These are phyloP conservation scores for Planoprotostelium fungivorum DNA, from an alignment of 78 protist species.

Conservation along the genomic window DNA sequence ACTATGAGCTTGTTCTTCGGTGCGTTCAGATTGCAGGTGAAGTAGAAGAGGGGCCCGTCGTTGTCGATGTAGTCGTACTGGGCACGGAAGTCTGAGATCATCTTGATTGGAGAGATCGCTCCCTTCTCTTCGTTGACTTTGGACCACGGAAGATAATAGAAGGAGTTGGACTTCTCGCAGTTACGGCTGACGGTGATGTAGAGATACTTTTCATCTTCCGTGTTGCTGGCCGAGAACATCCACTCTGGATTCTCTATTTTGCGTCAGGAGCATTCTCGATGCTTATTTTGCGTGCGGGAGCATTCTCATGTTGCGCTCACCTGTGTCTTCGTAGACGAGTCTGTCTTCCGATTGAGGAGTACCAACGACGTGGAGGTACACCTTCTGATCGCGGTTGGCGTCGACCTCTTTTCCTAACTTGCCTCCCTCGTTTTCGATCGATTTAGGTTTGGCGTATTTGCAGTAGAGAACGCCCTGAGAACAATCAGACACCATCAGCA, in stretches of 20 bases:
- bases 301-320: no score
- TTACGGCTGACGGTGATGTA: slow-evolving; percentile 31
- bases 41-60: slow-evolving; percentile 36
- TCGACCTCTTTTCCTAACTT: slow-evolving; percentile 56
- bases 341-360: slow-evolving; percentile 50
- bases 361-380: slow-evolving; percentile 78
- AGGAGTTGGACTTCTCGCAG: slow-evolving; percentile 40
- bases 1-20: slow-evolving; percentile 55
- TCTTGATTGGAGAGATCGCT: neutral
- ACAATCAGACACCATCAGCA: neutral
- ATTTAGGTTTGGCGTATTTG: slow-evolving; percentile 17
- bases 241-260: slow-evolving; percentile 21
- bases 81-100: slow-evolving; percentile 57
- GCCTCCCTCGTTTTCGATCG: neutral
- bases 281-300: neutral
- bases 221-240: slow-evolving; percentile 18
- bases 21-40: slow-evolving; percentile 75
- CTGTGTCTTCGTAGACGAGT: slow-evolving; percentile 32
- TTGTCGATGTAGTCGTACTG: slow-evolving; percentile 67
- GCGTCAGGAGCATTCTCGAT: neutral
- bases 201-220: slow-evolving; percentile 55
- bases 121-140: neutral
- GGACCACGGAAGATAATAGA: slow-evolving; percentile 7
- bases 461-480: neutral
- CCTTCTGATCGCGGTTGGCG: slow-evolving; percentile 17